Evolutionary conservation across 306 rosid species (phyloP).

Genomic region (Cicer bijugum): DNA sequence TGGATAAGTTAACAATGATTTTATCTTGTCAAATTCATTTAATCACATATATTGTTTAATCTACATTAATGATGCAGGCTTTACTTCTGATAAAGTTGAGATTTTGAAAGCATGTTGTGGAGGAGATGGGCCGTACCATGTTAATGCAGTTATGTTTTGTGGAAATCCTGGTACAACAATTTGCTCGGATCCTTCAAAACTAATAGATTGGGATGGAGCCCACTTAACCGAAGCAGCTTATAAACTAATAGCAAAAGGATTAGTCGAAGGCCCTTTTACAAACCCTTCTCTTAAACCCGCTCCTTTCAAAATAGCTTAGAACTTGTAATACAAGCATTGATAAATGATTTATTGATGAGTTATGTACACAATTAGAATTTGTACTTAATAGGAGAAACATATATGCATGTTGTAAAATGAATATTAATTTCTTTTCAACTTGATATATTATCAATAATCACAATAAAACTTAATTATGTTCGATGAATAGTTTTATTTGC

Average conservation of each 20-base stretch:
- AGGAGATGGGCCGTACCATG: background rate
- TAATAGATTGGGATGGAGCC: background rate
- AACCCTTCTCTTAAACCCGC: background rate
- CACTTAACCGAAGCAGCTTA: background rate
- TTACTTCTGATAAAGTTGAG: background rate
- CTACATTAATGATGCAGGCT: background rate
- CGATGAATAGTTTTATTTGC: no score
- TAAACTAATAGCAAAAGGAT: background rate
- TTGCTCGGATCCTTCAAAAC: background rate
- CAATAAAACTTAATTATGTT: no score
- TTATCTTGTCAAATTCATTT: background rate
- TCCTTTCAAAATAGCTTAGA: background rate
- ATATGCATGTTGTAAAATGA: background rate
- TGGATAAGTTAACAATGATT: background rate
- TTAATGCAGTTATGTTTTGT: background rate
- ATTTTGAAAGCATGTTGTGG: conserved; percentile 7
- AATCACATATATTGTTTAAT: background rate
- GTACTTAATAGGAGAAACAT: background rate
- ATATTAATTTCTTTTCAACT: no score
- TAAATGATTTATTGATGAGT: background rate
- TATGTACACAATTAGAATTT: background rate
- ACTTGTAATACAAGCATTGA: background rate
- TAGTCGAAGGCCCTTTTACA: conserved; percentile 1
- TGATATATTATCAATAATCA: no score
- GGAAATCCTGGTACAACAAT: background rate